phyloP scores from a whole-genome alignment of 495 filamentous ascomycete species.

The Aspergillus diversus region DNA sequence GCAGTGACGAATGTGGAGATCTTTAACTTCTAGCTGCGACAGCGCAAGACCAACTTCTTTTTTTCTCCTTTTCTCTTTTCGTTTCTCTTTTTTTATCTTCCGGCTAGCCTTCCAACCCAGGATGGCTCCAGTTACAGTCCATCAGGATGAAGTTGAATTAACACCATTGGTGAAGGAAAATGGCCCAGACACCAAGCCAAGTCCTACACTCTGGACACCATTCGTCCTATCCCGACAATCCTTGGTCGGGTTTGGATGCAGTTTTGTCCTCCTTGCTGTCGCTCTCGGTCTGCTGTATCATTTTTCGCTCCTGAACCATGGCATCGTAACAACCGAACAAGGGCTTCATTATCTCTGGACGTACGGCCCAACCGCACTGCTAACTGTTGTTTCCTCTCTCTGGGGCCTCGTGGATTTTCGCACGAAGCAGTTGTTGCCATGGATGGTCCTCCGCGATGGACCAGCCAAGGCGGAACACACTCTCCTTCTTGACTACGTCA shows the following conservation, averaged over 20 bases:
- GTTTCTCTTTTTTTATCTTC: not conserved
- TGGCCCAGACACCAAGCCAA: not conserved
- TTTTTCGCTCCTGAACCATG: not conserved
- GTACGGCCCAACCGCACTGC: constrained; percentile 7
- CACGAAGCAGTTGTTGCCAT: not conserved
- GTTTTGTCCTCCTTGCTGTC: not conserved
- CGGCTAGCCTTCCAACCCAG: not conserved
- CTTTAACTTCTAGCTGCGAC: too few species aligned
- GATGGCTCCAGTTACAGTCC: not conserved
- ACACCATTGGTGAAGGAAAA: not conserved
- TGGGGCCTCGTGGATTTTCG: not conserved
- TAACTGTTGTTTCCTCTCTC: not conserved
- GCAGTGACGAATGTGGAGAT: too few species aligned
- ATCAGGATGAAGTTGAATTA: not conserved
- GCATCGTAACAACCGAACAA: not conserved
- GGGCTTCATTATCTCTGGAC: constrained; percentile 10
- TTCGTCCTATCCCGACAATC: not conserved
- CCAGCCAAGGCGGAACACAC: not conserved
- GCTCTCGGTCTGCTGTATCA: not conserved
- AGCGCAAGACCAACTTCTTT: too few species aligned
- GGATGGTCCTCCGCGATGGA: not conserved
- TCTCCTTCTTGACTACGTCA: not conserved
- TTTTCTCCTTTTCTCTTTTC: not conserved
- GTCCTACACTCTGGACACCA: not conserved
- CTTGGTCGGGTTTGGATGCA: not conserved